A percentile compares a stretch with the other conserved stretches of the same genome.
Conservation (phyloP, 192 early-diverging fungal genomes). For the Endogone sp. region DNA sequence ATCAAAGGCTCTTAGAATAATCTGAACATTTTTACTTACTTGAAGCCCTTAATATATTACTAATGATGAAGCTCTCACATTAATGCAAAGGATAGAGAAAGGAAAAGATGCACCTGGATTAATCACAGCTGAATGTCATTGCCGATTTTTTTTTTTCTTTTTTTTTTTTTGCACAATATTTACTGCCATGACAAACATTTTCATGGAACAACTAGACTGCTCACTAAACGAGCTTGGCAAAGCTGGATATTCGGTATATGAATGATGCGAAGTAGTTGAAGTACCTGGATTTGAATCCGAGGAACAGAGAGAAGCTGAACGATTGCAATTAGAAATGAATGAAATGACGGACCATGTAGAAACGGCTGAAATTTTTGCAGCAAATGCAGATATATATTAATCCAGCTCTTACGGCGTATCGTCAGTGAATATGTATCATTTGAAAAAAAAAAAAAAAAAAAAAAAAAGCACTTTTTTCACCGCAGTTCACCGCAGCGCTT, state of each 20-base stretch:
- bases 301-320: neutral
- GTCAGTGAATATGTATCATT: no score
- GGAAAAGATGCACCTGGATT: neutral
- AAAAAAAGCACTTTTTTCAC: no score
- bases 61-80: neutral
- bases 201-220: neutral
- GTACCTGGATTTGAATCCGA: neutral
- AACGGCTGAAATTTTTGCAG: neutral
- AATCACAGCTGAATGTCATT: neutral
- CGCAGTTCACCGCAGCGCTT: no score
- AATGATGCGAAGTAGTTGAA: neutral
- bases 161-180: neutral
- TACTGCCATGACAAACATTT: neutral
- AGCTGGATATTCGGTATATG: neutral
- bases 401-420: neutral
- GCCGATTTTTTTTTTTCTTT: no score
- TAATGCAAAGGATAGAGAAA: neutral
- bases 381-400: neutral
- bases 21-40: no score
- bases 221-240: neutral
- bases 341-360: neutral
- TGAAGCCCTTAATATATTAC: no score
- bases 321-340: neutral
- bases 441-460: no score
- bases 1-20: no score